These are phyloP conservation scores for Dactylorhiza incarnata DNA, from an alignment of 106 monocot species.

Conservation along the genomic window DNA sequence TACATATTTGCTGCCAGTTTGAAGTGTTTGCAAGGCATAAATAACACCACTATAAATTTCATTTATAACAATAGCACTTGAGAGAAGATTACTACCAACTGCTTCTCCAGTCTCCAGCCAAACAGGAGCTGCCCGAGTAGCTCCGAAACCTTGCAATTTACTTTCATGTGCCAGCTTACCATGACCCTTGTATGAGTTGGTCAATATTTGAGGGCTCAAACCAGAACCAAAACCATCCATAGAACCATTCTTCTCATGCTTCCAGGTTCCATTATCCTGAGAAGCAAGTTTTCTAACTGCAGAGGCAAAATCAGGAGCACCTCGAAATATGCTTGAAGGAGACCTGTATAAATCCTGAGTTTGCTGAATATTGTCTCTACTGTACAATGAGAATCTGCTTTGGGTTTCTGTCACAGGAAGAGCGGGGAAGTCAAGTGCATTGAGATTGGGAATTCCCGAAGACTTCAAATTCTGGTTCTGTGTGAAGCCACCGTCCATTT, in stretches of 20 bases:
- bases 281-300: constrained; percentile 46
- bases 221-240: constrained; percentile 12
- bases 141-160: constrained; percentile 22
- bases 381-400: constrained; percentile 29
- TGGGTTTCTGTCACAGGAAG: constrained; percentile 31
- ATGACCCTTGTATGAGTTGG: constrained; percentile 17
- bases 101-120: constrained; percentile 60
- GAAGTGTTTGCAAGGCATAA: constrained; percentile 4
- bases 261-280: constrained; percentile 40
- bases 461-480: constrained; percentile 47
- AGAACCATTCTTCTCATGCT: constrained; percentile 29
- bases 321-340: constrained; percentile 29
- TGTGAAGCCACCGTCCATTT: constrained; percentile 45
- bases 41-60: constrained; percentile 1
- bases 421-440: constrained; percentile 42
- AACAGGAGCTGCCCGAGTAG: constrained; percentile 20
- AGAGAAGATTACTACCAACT: constrained; percentile 42
- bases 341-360: constrained; percentile 25
- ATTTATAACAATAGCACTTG: neutral
- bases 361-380: constrained; percentile 25
- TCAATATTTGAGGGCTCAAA: neutral
- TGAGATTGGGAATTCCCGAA: constrained; percentile 35
- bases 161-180: constrained; percentile 23
- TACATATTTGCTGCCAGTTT: constrained; percentile 30
- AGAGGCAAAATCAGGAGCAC: constrained; percentile 53